Evolutionary conservation across 148 eudicot genomes (phyloP), one percentile per base, ranked within the genome.

Genomic region (Vaccinium myrtillus): DNA sequence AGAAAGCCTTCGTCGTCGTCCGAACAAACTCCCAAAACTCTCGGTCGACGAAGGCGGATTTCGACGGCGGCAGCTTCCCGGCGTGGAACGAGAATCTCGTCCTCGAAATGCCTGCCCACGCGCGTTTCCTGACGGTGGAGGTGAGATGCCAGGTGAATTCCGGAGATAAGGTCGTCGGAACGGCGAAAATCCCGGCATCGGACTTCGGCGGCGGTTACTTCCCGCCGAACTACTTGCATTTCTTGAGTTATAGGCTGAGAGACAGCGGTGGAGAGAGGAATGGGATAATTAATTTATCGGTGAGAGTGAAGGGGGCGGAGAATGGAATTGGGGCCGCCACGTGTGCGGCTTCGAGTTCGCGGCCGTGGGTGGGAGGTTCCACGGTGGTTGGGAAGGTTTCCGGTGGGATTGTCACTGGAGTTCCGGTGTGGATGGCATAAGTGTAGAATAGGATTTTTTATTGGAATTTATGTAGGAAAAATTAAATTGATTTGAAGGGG

Each of bases 271-370:
- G 94, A 0, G 91, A 88, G 70, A 85, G 86, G 49, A 94, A 90
- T 56, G 98, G 98, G 67, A 93, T 95, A 12, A 83, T 95, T n/a
- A 91, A 94, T 75, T 88, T 95, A 71, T 89, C 94, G 18, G 92
- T 94, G 23, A 91, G 78, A n/a, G 86, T 92, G 32, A 87, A 76
- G 53, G 87, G 67, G 67, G 25, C 32, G 71, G 71, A 65, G 16
- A 69, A 27, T 27, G 74, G 18, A 25, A 8, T 8, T 11, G 25
- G 8, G 15, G 30, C 18, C 18, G 53, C 30, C 63, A 18, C 82
- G 25, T 55, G 67, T 25, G 49, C 14, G n/a, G 23, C 82, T 4
- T 58, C 82, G 16, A 4, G 4, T 43, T 39, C 19, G 1, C 71
- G 14, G 32, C 82, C 71, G 71, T 80, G 82, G 82, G 6, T 25